Percentiles rank a stretch among this genome's conserved stretches.
These are phyloP conservation scores for Quercus dentata DNA, from an alignment of 306 rosid genomes.

Conservation along the genomic window DNA sequence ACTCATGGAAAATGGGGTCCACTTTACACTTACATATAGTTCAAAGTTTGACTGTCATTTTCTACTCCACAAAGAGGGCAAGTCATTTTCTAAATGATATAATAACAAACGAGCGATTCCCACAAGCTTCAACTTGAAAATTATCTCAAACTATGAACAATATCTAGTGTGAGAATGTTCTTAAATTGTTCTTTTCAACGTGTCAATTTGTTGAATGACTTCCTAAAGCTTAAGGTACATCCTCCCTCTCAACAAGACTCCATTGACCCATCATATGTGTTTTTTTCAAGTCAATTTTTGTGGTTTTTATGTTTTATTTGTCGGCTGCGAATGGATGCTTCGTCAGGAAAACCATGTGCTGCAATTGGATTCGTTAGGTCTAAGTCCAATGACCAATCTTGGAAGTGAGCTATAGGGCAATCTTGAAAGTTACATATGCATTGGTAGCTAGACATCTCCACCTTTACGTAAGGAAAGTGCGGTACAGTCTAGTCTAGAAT, in stretches of 20 bases:
- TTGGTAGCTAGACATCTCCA: conserved; percentile 45
- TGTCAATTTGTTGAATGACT: neutral
- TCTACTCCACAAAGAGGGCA: neutral
- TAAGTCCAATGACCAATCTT: conserved; percentile 35
- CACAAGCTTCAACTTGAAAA: conserved; percentile 4
- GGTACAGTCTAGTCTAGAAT: conserved; percentile 21
- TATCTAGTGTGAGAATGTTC: conserved; percentile 18
- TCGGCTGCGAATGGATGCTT: conserved; percentile 12
- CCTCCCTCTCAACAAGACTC: neutral
- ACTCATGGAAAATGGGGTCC: neutral
- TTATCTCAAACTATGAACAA: conserved; percentile 1
- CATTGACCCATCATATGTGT: neutral
- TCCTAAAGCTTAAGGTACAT: neutral
- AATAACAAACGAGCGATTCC: neutral
- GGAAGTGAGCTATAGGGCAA: neutral
- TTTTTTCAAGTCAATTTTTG: neutral
- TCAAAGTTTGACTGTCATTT: conserved; percentile 14
- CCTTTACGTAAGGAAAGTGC: conserved; percentile 34
- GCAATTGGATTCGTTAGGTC: conserved; percentile 35
- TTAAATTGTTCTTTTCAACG: neutral
- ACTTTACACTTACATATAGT: neutral
- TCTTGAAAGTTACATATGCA: conserved; percentile 20
- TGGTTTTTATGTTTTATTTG: conserved; percentile 8
- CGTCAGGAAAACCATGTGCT: conserved; percentile 21
- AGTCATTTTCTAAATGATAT: neutral